Evolutionary conservation across 2,329 filamentous ascomycete species (phyloP).

Genomic region (Sporothrix sp.): DNA sequence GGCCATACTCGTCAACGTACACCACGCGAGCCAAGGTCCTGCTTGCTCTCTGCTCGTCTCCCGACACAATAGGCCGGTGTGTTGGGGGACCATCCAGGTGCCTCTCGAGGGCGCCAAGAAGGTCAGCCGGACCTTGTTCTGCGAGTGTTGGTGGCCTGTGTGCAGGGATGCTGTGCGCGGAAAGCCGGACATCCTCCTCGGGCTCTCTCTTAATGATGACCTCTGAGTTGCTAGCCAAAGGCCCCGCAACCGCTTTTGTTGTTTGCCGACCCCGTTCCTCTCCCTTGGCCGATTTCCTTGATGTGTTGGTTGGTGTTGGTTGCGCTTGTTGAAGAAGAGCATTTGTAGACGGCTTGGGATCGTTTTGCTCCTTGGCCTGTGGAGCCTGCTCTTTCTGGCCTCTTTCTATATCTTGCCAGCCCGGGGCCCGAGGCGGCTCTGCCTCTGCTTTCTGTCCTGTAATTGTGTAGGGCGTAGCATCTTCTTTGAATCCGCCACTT

Average conservation of each 20-base stretch:
- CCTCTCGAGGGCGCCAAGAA: slow-evolving; percentile 22
- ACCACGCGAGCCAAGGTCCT: not conserved
- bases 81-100: slow-evolving; percentile 17
- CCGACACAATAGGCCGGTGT: not conserved
- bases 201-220: not conserved
- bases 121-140: slow-evolving; percentile 12
- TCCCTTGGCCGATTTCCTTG: not conserved
- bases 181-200: not conserved
- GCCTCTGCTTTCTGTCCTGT: no score
- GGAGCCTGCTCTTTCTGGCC: no score
- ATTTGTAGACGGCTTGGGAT: not conserved
- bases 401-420: no score
- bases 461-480: no score
- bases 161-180: not conserved
- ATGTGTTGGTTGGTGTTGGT: no score
- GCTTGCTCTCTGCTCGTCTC: not conserved
- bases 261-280: no score
- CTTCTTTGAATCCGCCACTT: no score
- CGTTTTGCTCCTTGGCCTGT: no score
- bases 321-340: not conserved
- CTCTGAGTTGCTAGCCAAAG: not conserved
- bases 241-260: not conserved
- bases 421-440: no score
- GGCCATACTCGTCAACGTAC: slow-evolving; percentile 13
- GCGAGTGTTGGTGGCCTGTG: not conserved